Conservation (phyloP, 495 filamentous ascomycete genomes). For the Chlorociboria aeruginascens region DNA sequence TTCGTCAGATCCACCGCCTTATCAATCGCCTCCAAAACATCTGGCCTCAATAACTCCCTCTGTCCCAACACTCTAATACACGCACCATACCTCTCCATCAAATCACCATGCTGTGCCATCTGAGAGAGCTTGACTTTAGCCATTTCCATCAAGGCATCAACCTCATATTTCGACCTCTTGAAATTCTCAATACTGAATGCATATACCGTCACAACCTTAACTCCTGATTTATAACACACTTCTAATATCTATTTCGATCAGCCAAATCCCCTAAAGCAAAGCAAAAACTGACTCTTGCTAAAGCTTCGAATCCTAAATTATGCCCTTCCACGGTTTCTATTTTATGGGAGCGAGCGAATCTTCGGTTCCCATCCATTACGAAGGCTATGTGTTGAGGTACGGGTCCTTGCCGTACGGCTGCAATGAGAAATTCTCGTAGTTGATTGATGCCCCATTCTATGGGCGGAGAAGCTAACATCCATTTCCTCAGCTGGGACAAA, state of each 20-base stretch:
- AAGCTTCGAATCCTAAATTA: conserved; percentile 86
- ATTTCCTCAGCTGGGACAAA: conserved; percentile 65
- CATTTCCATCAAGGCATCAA: conserved; percentile 95
- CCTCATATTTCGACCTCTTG: conserved; percentile 95
- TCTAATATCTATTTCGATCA: conserved; percentile 60
- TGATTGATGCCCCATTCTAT: conserved; percentile 67
- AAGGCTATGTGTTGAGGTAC: conserved; percentile 93
- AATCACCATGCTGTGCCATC: conserved; percentile 81
- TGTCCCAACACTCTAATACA: conserved; percentile 74
- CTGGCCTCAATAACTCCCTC: conserved; percentile 63
- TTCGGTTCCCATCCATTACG: conserved; percentile 95
- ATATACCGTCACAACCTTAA: conserved; percentile 93
- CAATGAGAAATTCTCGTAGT: conserved; percentile 71
- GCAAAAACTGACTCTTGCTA: conserved; percentile 50
- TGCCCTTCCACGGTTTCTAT: conserved; percentile 98
- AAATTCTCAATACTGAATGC: conserved; percentile 99
- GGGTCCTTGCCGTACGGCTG: conserved; percentile 76
- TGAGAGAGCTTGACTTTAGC: conserved; percentile 88
- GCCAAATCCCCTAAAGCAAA: background rate
- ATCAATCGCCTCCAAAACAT: conserved; percentile 81
- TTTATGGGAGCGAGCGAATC: conserved; percentile 77
- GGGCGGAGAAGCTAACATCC: conserved; percentile 81
- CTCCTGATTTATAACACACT: conserved; percentile 92
- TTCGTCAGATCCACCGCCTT: conserved; percentile 71
- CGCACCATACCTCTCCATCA: conserved; percentile 88